These are phyloP conservation scores for Chamaecrista fasciculata DNA, from an alignment of 306 rosid species.

Conservation along the genomic window DNA sequence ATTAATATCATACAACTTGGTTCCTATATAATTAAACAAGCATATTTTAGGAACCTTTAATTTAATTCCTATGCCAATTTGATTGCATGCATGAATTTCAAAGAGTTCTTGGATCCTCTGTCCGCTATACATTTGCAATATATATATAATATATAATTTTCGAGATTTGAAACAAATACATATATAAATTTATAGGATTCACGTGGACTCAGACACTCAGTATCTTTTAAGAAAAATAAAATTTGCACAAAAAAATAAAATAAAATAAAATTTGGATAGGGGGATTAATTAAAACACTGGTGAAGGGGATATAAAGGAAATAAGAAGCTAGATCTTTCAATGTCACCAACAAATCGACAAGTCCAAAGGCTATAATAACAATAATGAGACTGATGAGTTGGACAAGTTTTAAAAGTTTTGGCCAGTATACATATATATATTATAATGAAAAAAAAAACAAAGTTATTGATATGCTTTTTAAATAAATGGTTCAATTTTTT, in stretches of 20 bases:
- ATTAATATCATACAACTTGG: conserved; percentile 30
- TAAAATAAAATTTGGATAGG: too few relatives aligned
- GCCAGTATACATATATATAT: not conserved
- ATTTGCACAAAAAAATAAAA: too few relatives aligned
- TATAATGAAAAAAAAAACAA: not conserved
- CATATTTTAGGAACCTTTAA: not conserved
- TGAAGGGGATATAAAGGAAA: not conserved
- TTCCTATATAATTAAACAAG: not conserved
- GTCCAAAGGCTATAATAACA: not conserved
- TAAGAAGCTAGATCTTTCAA: too few relatives aligned
- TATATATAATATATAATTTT: not conserved
- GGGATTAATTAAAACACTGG: not conserved
- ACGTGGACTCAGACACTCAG: not conserved
- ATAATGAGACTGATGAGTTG: not conserved
- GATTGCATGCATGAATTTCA: not conserved
- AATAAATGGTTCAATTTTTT: not conserved
- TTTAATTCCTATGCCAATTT: not conserved
- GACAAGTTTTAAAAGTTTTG: not conserved
- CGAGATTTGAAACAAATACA: not conserved
- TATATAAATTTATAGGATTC: not conserved
- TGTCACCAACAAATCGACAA: not conserved
- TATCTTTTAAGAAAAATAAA: not conserved
- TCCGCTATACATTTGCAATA: too few relatives aligned
- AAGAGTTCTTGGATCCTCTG: not conserved
- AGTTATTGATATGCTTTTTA: not conserved